Evolutionary conservation across 176 grass and related monocot genomes (phyloP).

Genomic region (Oryza coarctata): DNA sequence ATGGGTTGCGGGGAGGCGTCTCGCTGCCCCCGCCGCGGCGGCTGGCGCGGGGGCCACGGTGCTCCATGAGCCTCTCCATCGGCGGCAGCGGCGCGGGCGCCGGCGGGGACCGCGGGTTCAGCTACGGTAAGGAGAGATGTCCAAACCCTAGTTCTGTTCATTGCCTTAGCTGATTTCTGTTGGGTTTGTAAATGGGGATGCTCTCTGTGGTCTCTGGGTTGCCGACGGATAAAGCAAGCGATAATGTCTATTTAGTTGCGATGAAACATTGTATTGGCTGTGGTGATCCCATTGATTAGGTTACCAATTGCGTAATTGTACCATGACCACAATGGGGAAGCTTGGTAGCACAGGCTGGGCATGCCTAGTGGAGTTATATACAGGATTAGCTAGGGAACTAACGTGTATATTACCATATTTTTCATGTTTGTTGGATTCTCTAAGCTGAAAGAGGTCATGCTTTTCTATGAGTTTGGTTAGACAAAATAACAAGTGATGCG

Average conservation of each 20-base stretch:
- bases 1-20: constrained; percentile 42
- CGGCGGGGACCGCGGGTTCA: constrained; percentile 47
- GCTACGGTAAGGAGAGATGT: constrained; percentile 47
- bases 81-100: constrained; percentile 44
- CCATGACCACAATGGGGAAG: not conserved
- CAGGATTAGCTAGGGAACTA: not conserved
- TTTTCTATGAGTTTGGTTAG: not conserved
- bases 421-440: not conserved
- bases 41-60: constrained; percentile 41
- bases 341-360: not conserved
- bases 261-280: not conserved
- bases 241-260: not conserved
- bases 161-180: not conserved
- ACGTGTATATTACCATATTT: not conserved
- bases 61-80: constrained; percentile 72
- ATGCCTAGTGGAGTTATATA: not conserved
- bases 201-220: not conserved
- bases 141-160: not conserved
- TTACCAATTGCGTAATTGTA: not conserved
- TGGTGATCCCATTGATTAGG: not conserved
- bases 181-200: not conserved
- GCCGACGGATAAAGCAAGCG: constrained; percentile 18
- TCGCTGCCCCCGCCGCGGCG: constrained; percentile 30
- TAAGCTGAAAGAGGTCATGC: not conserved
- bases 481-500: not conserved